phyloP scores from a whole-genome alignment of 2,329 filamentous ascomycete species.

The Hypoxylon sp. region DNA sequence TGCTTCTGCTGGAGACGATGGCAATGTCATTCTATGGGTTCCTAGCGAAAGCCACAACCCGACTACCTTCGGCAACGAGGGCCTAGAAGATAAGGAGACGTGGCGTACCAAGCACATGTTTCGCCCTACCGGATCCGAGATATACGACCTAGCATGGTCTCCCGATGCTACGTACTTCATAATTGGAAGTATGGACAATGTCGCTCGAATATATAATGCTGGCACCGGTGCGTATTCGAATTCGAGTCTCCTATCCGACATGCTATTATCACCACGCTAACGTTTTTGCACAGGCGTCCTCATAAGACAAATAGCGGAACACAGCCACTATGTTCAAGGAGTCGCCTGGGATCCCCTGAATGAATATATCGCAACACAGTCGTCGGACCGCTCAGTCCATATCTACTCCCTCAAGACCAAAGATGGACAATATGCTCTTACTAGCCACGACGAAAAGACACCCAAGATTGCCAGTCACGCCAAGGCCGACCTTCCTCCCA shows the following conservation, averaged over 20 bases:
- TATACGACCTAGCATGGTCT: constrained; percentile 98
- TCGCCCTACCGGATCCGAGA: constrained; percentile 91
- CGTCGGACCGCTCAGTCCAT: constrained; percentile 96
- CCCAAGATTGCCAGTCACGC: constrained; percentile 82
- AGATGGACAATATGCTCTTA: constrained; percentile 90
- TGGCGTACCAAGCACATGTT: constrained; percentile 99
- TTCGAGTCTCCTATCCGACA: constrained; percentile 57
- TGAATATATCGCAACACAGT: constrained; percentile 98
- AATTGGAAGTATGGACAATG: constrained; percentile 99
- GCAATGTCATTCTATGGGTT: constrained; percentile 96
- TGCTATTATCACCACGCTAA: constrained; percentile 1
- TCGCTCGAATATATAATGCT: constrained; percentile 96
- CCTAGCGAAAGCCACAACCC: constrained; percentile 80
- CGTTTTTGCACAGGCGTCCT: constrained; percentile 41
- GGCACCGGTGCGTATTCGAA: constrained; percentile 68
- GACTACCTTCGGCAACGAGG: constrained; percentile 81
- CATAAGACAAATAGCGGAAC: constrained; percentile 49
- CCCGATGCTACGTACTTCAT: constrained; percentile 98
- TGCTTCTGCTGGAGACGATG: constrained; percentile 95
- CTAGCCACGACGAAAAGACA: constrained; percentile 70
- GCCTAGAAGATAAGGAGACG: constrained; percentile 91
- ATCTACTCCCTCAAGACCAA: constrained; percentile 97
- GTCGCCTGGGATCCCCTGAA: constrained; percentile 98
- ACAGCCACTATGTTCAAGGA: constrained; percentile 90
- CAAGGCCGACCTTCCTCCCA: constrained; percentile 90